These are phyloP conservation scores for Knoxdaviesia proteae DNA, from an alignment of 2,329 filamentous ascomycete species.

Conservation along the genomic window DNA sequence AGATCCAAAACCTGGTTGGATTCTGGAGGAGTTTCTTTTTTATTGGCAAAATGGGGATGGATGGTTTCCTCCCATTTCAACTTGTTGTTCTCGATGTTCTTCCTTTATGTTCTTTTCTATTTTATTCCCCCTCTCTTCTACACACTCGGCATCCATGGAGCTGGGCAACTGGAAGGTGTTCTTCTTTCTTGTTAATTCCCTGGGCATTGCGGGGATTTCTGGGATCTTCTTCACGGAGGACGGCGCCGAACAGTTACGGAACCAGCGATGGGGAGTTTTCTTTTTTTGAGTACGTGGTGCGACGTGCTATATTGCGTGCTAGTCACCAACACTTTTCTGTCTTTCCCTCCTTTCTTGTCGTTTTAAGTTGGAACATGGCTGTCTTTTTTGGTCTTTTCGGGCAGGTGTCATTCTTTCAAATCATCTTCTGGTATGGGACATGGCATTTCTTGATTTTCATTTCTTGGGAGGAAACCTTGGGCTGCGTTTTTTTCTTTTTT, in stretches of 20 bases:
- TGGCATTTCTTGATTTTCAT: background rate
- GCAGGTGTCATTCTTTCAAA: background rate
- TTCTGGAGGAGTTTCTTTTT: background rate
- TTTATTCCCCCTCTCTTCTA: background rate
- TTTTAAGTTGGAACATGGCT: background rate
- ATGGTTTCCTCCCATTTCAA: background rate
- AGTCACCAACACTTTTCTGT: background rate
- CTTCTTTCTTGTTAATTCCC: background rate
- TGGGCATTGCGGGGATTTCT: background rate
- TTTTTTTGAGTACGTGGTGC: background rate
- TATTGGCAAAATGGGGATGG: background rate
- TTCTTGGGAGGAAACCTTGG: background rate
- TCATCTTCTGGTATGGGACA: background rate
- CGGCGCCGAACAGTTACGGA: too few relatives aligned
- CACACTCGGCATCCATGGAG: too few relatives aligned
- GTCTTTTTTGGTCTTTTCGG: background rate
- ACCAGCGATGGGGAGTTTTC: background rate
- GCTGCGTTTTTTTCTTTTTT: background rate
- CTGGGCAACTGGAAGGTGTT: too few relatives aligned
- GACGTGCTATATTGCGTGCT: background rate
- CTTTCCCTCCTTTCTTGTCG: background rate
- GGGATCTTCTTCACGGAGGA: background rate
- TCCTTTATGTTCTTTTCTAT: background rate
- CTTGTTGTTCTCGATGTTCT: background rate
- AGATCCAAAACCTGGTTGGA: background rate